Evolutionary conservation across 805 yeast species (phyloP), one percentile per base, ranked within the genome.

Genomic region (Candida krabiensis): DNA sequence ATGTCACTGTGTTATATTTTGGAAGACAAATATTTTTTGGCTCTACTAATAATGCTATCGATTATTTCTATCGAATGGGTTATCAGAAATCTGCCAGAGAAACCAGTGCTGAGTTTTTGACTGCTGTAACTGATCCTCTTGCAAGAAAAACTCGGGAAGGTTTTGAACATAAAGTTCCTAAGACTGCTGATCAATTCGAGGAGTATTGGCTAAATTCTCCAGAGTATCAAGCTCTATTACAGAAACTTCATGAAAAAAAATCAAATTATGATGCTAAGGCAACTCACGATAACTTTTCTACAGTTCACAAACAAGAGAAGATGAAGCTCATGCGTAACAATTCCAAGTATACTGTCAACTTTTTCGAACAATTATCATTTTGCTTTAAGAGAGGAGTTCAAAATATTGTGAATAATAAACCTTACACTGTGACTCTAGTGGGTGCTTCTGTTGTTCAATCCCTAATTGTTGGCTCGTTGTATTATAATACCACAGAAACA

Each of bases 61-160:
- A 61, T 11, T 81, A 68, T 51, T 81, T 81, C 53, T 54, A 66
- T 41, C 63, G 64, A 14, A 77, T 80, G 84, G 87, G 87, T 28
- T 81, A 67, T 66, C 64, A 69, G 19, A 79, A 81, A 53, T 77
- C 80, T 33, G 65, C 68, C 36, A 74, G 86, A 68, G 80, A 78
- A 70, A 77, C 85, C 4, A 79, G 86, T 34, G 78, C 84, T 7
- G 87, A 81, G 55, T 81, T 68, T 55, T 71, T 81, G 52, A 80
- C 86, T 13, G 71, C 85, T 4, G 73, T 80, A 35, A 81, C 87
- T 13, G 83, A 80, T 57, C 85, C 83, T 12, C 71, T 70, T 19
- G 84, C 80, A 43, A 71, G 86, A 64, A 56, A 56, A 12, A 43
- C 66, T 17, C 61, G 56, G 37, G 66, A 68, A 12, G 86, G 83